Evolutionary conservation across 257 asterid species (phyloP).

Genomic region (Solanum virginianum): DNA sequence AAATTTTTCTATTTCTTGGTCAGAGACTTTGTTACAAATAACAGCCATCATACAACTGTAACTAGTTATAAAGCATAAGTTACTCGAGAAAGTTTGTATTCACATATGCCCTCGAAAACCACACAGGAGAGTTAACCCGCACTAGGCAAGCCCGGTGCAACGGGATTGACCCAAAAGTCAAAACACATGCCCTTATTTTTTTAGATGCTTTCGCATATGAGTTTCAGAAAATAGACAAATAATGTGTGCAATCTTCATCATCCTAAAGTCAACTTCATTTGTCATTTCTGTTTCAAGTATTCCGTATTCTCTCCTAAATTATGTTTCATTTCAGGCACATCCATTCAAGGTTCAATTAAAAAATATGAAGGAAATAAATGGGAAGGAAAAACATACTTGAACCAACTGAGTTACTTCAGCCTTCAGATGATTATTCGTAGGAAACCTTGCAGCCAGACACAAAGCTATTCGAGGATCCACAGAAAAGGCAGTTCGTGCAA

Average conservation of each 20-base stretch:
- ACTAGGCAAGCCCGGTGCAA: no score
- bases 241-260: not conserved
- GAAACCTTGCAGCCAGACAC: slow-evolving; percentile 83
- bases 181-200: not conserved
- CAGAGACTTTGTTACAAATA: not conserved
- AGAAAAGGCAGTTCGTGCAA: slow-evolving; percentile 73
- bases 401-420: slow-evolving; percentile 74
- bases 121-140: no score
- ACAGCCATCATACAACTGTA: not conserved
- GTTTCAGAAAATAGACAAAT: not conserved
- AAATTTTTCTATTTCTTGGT: not conserved
- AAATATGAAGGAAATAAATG: not conserved
- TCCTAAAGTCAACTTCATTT: not conserved
- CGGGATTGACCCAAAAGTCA: no score
- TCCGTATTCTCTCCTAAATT: not conserved
- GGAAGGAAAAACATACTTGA: slow-evolving; percentile 47
- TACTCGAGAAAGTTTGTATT: not conserved
- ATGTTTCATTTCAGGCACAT: not conserved
- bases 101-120: not conserved
- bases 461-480: slow-evolving; percentile 91
- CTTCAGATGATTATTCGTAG: slow-evolving; percentile 73
- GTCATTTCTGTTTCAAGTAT: not conserved
- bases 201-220: not conserved
- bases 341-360: not conserved
- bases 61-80: not conserved